Evolutionary conservation across 176 grass and related monocot genomes (phyloP).

Genomic region (Hordeum vulgare): MorexV3_pseudomolecules_assembly NC_058524.1:591980952-591981451

Average conservation of each 20-base stretch:
- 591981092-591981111: background rate
- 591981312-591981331: constrained; percentile 27
- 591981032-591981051: background rate
- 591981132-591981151: background rate
- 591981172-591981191: background rate
- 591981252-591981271: background rate
- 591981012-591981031: constrained; percentile 24
- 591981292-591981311: constrained; percentile 16
- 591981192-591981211: background rate
- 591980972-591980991: too few species aligned
- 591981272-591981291: too few species aligned
- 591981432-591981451: constrained; percentile 36
- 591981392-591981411: constrained; percentile 42
- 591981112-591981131: background rate
- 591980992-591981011: background rate
- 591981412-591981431: constrained; percentile 42
- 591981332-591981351: constrained; percentile 69
- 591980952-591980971: background rate
- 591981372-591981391: constrained; percentile 58
- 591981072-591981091: background rate
- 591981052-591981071: background rate
- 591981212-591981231: background rate
- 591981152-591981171: background rate
- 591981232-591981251: background rate
- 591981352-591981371: constrained; percentile 44